A percentile compares a stretch with the other conserved stretches of the same genome.
Evolutionary conservation across 805 yeast genomes (phyloP).

Genomic region (Candida piceae): DNA sequence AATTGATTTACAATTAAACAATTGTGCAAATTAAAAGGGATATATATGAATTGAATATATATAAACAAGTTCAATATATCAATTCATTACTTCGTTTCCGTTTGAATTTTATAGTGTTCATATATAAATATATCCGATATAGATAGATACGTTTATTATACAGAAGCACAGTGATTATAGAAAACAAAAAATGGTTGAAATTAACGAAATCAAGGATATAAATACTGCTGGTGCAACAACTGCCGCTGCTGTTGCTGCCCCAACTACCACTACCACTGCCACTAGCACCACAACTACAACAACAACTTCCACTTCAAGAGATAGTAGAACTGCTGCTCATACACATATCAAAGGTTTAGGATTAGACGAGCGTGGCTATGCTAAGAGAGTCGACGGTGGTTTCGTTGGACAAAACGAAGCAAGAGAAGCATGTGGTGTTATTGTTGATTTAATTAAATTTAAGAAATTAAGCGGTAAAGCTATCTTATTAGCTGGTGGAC

Average conservation of each 20-base stretch:
- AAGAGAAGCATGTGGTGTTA: slow-evolving; percentile 92
- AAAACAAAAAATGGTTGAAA: slow-evolving; percentile 73
- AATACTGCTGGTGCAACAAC: slow-evolving; percentile 8
- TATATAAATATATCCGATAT: too few species aligned
- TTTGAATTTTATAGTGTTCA: too few species aligned
- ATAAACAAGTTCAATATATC: too few species aligned
- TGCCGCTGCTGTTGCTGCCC: slow-evolving; percentile 3
- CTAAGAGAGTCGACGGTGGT: slow-evolving; percentile 80
- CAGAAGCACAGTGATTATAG: too few species aligned
- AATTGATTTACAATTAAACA: too few species aligned
- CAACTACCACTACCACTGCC: slow-evolving; percentile 7
- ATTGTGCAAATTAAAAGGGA: too few species aligned
- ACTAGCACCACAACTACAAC: slow-evolving; percentile 3
- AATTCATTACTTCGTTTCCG: too few species aligned
- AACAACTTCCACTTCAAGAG: slow-evolving; percentile 16
- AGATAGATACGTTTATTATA: too few species aligned
- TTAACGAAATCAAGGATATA: slow-evolving; percentile 66
- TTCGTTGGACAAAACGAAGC: slow-evolving; percentile 98
- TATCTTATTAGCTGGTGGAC: slow-evolving; percentile 94
- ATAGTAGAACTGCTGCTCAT: slow-evolving; percentile 70
- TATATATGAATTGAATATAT: too few species aligned
- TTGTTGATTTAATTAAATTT: slow-evolving; percentile 86
- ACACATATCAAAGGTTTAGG: slow-evolving; percentile 97
- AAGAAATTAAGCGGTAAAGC: slow-evolving; percentile 97
- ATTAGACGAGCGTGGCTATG: slow-evolving; percentile 84